Conservation (phyloP, 768 basidiomycete species). For the Tulasnella sp. region DNA sequence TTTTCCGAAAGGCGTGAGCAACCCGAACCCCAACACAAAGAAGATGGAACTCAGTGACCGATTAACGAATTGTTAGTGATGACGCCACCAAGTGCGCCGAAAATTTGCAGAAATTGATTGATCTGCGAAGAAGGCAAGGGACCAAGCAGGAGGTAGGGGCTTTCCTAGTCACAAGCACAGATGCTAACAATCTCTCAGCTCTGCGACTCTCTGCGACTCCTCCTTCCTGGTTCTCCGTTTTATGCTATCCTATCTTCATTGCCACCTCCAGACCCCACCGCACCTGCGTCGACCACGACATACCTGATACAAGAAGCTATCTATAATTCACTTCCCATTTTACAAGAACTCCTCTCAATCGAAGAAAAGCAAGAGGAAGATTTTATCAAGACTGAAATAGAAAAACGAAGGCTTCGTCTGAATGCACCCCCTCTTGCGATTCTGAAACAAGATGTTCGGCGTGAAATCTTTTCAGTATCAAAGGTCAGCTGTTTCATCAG, state of each 20-base stretch:
- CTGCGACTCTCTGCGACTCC: slow-evolving; percentile 46
- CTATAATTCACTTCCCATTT: slow-evolving; percentile 52
- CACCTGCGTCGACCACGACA: slow-evolving; percentile 49
- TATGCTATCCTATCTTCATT: slow-evolving; percentile 50
- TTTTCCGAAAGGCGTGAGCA: slow-evolving; percentile 47
- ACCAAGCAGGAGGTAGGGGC: slow-evolving; percentile 42
- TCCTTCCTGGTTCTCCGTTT: slow-evolving; percentile 62
- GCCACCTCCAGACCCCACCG: slow-evolving; percentile 64
- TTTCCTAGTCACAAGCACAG: background rate
- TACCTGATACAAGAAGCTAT: slow-evolving; percentile 45
- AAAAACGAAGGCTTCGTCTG: slow-evolving; percentile 64
- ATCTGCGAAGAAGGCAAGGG: slow-evolving; percentile 47
- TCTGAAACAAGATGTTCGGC: slow-evolving; percentile 47
- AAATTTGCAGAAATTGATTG: slow-evolving; percentile 61
- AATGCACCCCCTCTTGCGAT: slow-evolving; percentile 49
- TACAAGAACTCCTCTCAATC: slow-evolving; percentile 58
- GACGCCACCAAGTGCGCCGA: slow-evolving; percentile 75
- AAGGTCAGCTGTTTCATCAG: slow-evolving; percentile 31
- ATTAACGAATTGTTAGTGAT: slow-evolving; percentile 40
- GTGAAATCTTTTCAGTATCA: slow-evolving; percentile 51
- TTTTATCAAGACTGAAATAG: slow-evolving; percentile 50
- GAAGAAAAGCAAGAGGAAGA: slow-evolving; percentile 51
- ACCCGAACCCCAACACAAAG: no score
- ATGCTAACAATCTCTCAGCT: slow-evolving; percentile 33
- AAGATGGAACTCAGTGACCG: no score